Evolutionary conservation across 345 rosid species (phyloP).

Genomic region (Durio zibethinus): DNA sequence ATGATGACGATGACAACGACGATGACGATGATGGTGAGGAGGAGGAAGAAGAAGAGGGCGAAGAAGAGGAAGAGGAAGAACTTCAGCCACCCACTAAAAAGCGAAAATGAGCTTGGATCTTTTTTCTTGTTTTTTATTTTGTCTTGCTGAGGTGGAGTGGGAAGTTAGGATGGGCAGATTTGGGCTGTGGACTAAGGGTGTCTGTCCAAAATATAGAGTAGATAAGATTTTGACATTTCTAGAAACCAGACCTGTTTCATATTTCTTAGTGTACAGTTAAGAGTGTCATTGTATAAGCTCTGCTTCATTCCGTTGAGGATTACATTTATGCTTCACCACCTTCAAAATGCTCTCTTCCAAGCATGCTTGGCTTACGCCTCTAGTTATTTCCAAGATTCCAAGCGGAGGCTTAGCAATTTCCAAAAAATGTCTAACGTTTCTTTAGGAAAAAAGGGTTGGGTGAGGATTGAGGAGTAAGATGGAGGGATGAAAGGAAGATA

Average conservation of each 20-base stretch:
- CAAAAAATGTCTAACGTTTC: not conserved
- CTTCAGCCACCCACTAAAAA: conserved; percentile 61
- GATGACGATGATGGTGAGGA: conserved; percentile 29
- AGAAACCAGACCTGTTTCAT: conserved; percentile 16
- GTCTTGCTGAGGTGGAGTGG: too few species aligned
- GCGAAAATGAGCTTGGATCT: conserved; percentile 38
- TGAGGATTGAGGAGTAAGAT: not conserved
- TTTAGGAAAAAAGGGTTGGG: not conserved
- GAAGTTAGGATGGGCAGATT: conserved; percentile 14
- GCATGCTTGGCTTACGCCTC: too few species aligned
- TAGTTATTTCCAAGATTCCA: not conserved
- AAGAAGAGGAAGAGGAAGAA: conserved; percentile 39
- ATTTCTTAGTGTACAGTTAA: conserved; percentile 3
- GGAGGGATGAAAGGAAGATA: not conserved
- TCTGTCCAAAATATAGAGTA: conserved; percentile 18
- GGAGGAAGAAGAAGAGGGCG: conserved; percentile 27
- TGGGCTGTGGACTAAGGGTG: not conserved
- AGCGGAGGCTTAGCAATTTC: not conserved
- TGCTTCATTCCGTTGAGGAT: not conserved
- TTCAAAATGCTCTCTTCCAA: not conserved
- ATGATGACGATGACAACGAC: conserved; percentile 26
- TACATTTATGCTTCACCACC: not conserved
- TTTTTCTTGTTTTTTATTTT: not conserved
- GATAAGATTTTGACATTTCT: conserved; percentile 8
- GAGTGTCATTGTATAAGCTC: not conserved